These are phyloP conservation scores for Penicillium angulare DNA, from an alignment of 495 filamentous ascomycete genomes.

Conservation along the genomic window DNA sequence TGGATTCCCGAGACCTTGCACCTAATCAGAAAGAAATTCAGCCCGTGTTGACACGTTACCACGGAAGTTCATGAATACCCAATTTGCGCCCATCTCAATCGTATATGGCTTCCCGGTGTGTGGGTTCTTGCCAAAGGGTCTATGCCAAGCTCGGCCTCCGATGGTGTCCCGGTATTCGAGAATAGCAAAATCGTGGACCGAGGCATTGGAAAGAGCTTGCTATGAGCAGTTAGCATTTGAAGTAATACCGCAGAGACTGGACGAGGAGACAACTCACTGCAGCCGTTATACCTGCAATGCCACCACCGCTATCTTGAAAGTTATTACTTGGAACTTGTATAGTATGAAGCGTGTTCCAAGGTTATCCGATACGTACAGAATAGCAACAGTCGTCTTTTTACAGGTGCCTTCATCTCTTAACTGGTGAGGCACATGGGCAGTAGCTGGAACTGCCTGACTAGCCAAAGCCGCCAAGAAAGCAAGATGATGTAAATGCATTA, in stretches of 20 bases:
- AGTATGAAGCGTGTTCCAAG: no score
- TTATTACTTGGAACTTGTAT: no score
- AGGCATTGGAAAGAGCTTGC: conserved; percentile 65
- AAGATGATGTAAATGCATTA: conserved; percentile 18
- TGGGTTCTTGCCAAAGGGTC: conserved; percentile 55
- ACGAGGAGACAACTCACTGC: conserved; percentile 43
- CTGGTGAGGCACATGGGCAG: conserved; percentile 20
- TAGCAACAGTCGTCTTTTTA: conserved; percentile 39
- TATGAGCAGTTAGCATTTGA: conserved; percentile 14
- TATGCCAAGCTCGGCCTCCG: conserved; percentile 58
- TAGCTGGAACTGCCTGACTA: conserved; percentile 16
- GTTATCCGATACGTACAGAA: conserved; percentile 28
- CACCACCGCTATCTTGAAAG: conserved; percentile 29
- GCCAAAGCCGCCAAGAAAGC: conserved; percentile 19
- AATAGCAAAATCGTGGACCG: conserved; percentile 66
- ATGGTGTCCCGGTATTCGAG: conserved; percentile 65
- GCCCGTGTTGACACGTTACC: not conserved
- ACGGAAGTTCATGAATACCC: conserved; percentile 41
- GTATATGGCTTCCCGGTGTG: conserved; percentile 52
- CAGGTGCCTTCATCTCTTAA: conserved; percentile 22
- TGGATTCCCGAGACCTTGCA: conserved; percentile 62
- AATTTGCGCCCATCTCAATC: conserved; percentile 70
- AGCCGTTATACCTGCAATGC: conserved; percentile 67
- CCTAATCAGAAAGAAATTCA: conserved; percentile 16
- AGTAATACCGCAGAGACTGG: conserved; percentile 1